A percentile compares a stretch with the other conserved stretches of the same genome.
phyloP scores from a whole-genome alignment of 2,329 filamentous ascomycete genomes.

The Ciborinia camelliae region DNA sequence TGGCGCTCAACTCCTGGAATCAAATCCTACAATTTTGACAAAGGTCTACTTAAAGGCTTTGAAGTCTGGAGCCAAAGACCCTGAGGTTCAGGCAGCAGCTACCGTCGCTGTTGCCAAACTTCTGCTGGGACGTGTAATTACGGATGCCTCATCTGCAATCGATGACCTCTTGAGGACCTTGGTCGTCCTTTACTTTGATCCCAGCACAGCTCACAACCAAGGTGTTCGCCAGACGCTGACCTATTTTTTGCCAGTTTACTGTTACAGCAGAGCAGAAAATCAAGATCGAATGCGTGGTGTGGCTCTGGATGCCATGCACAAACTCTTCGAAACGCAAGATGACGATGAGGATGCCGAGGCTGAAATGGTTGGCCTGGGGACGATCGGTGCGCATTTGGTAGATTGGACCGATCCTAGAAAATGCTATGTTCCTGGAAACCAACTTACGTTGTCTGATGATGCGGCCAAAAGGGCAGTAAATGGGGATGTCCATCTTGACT shows the following conservation, averaged over 20 bases:
- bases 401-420: slow-evolving; percentile 96
- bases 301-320: slow-evolving; percentile 69
- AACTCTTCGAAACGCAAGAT: slow-evolving; percentile 69
- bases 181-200: slow-evolving; percentile 85
- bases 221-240: slow-evolving; percentile 80
- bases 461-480: slow-evolving; percentile 62
- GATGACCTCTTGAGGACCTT: slow-evolving; percentile 80
- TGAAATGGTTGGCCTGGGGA: slow-evolving; percentile 74
- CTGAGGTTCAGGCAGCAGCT: slow-evolving; percentile 75
- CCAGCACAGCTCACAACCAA: slow-evolving; percentile 74
- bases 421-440: slow-evolving; percentile 52
- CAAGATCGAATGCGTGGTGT: slow-evolving; percentile 76
- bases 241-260: slow-evolving; percentile 94
- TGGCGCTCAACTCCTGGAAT: slow-evolving; percentile 69
- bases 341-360: slow-evolving; percentile 71
- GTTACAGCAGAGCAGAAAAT: slow-evolving; percentile 78
- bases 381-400: slow-evolving; percentile 77
- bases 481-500: slow-evolving; percentile 74
- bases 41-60: slow-evolving; percentile 85
- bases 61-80: slow-evolving; percentile 64
- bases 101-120: slow-evolving; percentile 82
- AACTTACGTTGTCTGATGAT: slow-evolving; percentile 47
- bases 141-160: slow-evolving; percentile 57
- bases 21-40: slow-evolving; percentile 61
- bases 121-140: slow-evolving; percentile 75